These are phyloP conservation scores for Neoboletus brunneissimus DNA, from an alignment of 768 basidiomycete species.

Conservation along the genomic window DNA sequence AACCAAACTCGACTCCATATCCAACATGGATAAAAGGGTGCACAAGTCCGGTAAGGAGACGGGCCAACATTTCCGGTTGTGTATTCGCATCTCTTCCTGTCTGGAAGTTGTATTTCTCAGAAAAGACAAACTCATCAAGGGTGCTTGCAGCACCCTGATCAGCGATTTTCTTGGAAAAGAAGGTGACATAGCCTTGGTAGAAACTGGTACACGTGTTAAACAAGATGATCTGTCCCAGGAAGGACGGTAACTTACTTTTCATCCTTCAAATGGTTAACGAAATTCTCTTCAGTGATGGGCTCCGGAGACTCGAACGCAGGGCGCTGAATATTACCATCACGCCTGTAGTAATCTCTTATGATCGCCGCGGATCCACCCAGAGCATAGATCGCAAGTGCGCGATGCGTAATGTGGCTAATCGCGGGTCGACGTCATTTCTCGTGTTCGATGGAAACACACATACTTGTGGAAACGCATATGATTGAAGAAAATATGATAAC, in stretches of 20 bases:
- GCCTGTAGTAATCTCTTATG: constrained; percentile 27
- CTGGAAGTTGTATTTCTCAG: constrained; percentile 27
- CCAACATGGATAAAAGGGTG: constrained; percentile 66
- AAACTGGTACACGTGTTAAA: constrained; percentile 12
- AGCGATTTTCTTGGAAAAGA: constrained; percentile 22
- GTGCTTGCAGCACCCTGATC: constrained; percentile 14
- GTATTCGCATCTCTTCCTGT: constrained; percentile 6
- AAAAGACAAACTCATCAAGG: constrained; percentile 32
- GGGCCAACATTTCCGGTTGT: constrained; percentile 53
- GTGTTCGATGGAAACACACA: constrained; percentile 2
- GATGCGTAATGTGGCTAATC: constrained; percentile 30
- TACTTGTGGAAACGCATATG: constrained; percentile 51
- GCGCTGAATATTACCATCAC: constrained; percentile 22
- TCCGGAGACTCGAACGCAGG: constrained; percentile 25
- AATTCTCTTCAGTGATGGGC: constrained; percentile 22
- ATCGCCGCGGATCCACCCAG: constrained; percentile 23
- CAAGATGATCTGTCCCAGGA: neutral
- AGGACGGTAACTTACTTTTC: constrained; percentile 18
- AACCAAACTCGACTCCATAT: constrained; percentile 59
- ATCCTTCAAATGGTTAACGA: constrained; percentile 24
- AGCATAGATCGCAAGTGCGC: constrained; percentile 28
- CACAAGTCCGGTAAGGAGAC: constrained; percentile 46
- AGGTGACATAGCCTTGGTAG: constrained; percentile 27
- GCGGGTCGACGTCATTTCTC: neutral
- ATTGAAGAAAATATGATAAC: constrained; percentile 50